phyloP scores from a whole-genome alignment of 2,329 filamentous ascomycete genomes.

The Simplicillium sp. region DNA sequence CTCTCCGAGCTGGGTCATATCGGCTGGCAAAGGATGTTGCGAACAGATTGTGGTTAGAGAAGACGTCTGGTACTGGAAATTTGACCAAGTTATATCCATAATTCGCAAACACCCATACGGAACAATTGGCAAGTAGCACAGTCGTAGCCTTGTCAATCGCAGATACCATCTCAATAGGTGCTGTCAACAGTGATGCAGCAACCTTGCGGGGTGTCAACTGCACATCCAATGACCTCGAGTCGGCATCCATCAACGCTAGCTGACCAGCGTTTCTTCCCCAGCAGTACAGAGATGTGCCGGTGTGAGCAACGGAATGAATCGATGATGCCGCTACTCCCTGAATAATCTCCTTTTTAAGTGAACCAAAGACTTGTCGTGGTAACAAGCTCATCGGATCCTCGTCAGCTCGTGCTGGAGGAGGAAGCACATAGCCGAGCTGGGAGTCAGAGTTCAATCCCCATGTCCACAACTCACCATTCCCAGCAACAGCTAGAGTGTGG shows the following conservation, averaged over 20 bases:
- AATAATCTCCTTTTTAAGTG: slow-evolving; percentile 77
- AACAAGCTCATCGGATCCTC: slow-evolving; percentile 74
- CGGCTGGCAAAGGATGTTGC: slow-evolving; percentile 39
- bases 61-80: slow-evolving; percentile 65
- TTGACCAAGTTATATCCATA: slow-evolving; percentile 89
- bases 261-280: slow-evolving; percentile 96
- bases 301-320: slow-evolving; percentile 86
- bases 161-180: slow-evolving; percentile 66
- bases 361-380: slow-evolving; percentile 84
- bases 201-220: slow-evolving; percentile 79
- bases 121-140: slow-evolving; percentile 74
- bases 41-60: slow-evolving; percentile 60
- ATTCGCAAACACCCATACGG: slow-evolving; percentile 89
- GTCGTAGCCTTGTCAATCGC: slow-evolving; percentile 87
- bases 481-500: slow-evolving; percentile 77
- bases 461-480: slow-evolving; percentile 83
- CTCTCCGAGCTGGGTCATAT: slow-evolving; percentile 55
- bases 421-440: slow-evolving; percentile 78
- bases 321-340: slow-evolving; percentile 79
- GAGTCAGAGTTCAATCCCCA: slow-evolving; percentile 86
- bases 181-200: slow-evolving; percentile 63
- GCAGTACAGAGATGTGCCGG: slow-evolving; percentile 70
- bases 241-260: slow-evolving; percentile 86
- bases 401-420: slow-evolving; percentile 55
- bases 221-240: slow-evolving; percentile 81